Evolutionary conservation across 2,329 filamentous ascomycete genomes (phyloP).

Genomic region (Orbilia javanica): DNA sequence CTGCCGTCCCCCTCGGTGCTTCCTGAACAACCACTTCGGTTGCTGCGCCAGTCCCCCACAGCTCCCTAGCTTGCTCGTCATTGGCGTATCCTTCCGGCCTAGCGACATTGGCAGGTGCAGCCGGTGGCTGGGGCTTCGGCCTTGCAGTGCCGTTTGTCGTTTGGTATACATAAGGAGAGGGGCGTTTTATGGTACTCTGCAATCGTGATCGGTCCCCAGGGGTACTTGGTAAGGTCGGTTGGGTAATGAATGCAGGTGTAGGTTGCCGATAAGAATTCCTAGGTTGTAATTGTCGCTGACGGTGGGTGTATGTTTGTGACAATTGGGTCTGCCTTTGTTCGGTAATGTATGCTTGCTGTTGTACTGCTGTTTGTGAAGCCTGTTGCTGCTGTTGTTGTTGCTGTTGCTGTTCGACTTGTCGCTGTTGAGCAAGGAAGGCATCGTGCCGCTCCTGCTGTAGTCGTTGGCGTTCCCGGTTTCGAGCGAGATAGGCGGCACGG

Average conservation of each 20-base stretch:
- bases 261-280: conserved; percentile 37
- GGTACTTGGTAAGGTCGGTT: conserved; percentile 55
- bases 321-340: conserved; percentile 42
- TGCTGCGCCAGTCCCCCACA: conserved; percentile 53
- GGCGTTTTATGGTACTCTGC: conserved; percentile 1
- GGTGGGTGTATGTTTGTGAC: conserved; percentile 49
- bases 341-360: conserved; percentile 27
- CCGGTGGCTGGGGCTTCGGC: conserved; percentile 14
- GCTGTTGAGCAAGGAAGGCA: conserved; percentile 28
- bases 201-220: conserved; percentile 29
- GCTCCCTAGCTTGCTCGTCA: conserved; percentile 43
- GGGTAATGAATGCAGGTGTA: conserved; percentile 52
- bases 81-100: conserved; percentile 54
- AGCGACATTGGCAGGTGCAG: conserved; percentile 17
- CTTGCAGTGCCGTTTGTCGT: conserved; percentile 8
- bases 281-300: conserved; percentile 56
- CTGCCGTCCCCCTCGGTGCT: conserved; percentile 10
- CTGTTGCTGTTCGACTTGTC: conserved; percentile 8
- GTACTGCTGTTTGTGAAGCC: not conserved
- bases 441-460: conserved; percentile 46
- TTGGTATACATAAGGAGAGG: not conserved
- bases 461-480: conserved; percentile 46
- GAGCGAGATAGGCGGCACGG: conserved; percentile 42
- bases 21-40: conserved; percentile 51
- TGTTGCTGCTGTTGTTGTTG: not conserved